Conservation (phyloP, 768 basidiomycete species). For the Saitozyma sp. region DNA sequence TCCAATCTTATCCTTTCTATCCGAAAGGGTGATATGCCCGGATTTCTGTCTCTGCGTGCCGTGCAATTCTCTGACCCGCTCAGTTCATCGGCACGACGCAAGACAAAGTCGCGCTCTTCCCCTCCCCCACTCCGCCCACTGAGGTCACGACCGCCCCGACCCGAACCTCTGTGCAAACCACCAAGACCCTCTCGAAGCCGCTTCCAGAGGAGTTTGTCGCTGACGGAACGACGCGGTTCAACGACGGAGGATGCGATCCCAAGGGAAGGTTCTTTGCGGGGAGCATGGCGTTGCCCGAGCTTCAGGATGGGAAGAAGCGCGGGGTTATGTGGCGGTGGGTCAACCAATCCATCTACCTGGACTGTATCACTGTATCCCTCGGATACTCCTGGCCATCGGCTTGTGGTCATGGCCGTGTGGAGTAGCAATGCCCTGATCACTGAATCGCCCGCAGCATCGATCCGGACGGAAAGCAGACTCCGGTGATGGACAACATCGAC, state of each 20-base stretch:
- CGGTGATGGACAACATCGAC: conserved; percentile 34
- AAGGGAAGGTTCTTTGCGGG: conserved; percentile 42
- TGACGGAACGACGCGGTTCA: conserved; percentile 36
- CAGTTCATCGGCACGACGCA: conserved; percentile 41
- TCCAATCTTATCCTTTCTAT: neutral
- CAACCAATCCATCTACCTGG: neutral
- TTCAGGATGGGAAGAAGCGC: conserved; percentile 13
- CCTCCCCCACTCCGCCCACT: conserved; percentile 29
- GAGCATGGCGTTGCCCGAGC: conserved; percentile 27
- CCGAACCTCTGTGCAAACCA: conserved; percentile 15
- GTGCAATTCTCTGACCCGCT: conserved; percentile 4
- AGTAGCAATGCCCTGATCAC: no score
- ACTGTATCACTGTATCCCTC: neutral
- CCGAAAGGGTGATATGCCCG: neutral
- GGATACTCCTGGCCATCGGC: neutral
- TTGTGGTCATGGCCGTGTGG: no score
- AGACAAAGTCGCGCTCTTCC: conserved; percentile 36
- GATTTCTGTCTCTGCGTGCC: no score
- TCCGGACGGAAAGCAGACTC: conserved; percentile 34
- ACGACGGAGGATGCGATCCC: conserved; percentile 47
- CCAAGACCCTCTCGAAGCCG: conserved; percentile 25
- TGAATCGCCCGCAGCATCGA: conserved; percentile 27
- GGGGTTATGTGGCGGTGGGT: conserved; percentile 35
- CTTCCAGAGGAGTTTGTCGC: conserved; percentile 13
- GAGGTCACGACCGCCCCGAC: conserved; percentile 14